Evolutionary conservation across 257 asterid genomes (phyloP).

Genomic region (Apocynum venetum): DNA sequence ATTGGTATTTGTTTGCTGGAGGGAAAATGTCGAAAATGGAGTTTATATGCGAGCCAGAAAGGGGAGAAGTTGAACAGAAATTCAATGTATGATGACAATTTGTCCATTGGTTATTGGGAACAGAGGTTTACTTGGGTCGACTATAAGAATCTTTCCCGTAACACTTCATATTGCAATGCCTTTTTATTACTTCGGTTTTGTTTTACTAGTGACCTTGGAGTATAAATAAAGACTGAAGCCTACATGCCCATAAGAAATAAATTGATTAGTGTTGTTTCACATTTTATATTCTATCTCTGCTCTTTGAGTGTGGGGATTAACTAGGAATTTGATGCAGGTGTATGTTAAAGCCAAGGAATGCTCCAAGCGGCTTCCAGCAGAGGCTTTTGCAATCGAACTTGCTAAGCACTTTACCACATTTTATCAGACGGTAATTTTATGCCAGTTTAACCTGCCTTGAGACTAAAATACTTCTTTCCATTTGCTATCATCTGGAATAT

Average conservation of each 20-base stretch:
- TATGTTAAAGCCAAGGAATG: slow-evolving; percentile 95
- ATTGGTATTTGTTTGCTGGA: no score
- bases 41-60: neutral
- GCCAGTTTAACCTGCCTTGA: neutral
- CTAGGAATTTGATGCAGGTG: slow-evolving; percentile 48
- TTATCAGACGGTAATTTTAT: slow-evolving; percentile 56
- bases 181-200: neutral
- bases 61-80: neutral
- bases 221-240: neutral
- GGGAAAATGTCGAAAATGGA: neutral
- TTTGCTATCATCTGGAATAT: neutral
- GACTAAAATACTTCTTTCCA: neutral
- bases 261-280: neutral
- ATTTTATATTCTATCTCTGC: neutral
- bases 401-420: slow-evolving; percentile 81
- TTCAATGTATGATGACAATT: neutral
- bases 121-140: neutral
- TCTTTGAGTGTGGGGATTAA: neutral
- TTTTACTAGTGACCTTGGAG: neutral
- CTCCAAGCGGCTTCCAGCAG: slow-evolving; percentile 53
- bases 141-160: neutral
- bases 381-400: slow-evolving; percentile 82
- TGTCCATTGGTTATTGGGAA: neutral
- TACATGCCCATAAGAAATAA: neutral
- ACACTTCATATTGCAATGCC: neutral